phyloP scores from a whole-genome alignment of 2,329 filamentous ascomycete species.

The Verticillium zaregamsianum region DNA sequence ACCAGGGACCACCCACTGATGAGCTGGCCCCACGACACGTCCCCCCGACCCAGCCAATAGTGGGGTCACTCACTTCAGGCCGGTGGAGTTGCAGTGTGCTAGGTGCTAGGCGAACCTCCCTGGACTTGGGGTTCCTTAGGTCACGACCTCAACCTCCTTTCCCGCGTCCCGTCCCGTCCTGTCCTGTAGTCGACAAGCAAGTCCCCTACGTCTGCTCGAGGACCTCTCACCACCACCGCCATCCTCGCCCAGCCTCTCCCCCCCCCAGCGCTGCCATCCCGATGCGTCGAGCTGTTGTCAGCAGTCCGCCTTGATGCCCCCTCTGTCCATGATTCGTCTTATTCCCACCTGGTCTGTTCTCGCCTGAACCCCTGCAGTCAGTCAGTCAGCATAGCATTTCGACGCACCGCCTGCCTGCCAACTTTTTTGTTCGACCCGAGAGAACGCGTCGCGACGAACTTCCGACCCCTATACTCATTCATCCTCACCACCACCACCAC shows the following conservation, averaged over 20 bases:
- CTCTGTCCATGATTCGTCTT: conserved; percentile 12
- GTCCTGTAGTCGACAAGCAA: conserved; percentile 1
- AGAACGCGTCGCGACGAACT: conserved; percentile 8
- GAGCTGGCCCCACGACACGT: background rate
- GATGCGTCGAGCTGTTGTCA: conserved; percentile 12
- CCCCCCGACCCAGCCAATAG: background rate
- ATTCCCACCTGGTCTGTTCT: background rate
- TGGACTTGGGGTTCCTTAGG: background rate
- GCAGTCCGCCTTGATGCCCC: conserved; percentile 12
- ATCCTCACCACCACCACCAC: background rate
- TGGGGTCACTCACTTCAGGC: background rate
- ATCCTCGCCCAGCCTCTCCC: background rate
- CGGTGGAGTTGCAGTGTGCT: background rate
- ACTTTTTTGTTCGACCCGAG: background rate
- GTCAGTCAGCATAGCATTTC: background rate
- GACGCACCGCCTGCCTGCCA: background rate
- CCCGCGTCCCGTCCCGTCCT: conserved; percentile 1
- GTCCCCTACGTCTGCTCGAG: background rate
- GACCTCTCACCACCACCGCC: background rate
- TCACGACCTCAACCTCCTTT: conserved; percentile 2
- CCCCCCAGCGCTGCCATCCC: conserved; percentile 3
- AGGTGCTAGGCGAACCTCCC: background rate
- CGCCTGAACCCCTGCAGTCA: background rate
- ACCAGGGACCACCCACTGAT: background rate
- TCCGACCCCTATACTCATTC: background rate